A percentile compares a stretch with the other conserved stretches of the same genome.
Conservation (phyloP, 306 rosid genomes). For the Cucumis hystrix region DNA sequence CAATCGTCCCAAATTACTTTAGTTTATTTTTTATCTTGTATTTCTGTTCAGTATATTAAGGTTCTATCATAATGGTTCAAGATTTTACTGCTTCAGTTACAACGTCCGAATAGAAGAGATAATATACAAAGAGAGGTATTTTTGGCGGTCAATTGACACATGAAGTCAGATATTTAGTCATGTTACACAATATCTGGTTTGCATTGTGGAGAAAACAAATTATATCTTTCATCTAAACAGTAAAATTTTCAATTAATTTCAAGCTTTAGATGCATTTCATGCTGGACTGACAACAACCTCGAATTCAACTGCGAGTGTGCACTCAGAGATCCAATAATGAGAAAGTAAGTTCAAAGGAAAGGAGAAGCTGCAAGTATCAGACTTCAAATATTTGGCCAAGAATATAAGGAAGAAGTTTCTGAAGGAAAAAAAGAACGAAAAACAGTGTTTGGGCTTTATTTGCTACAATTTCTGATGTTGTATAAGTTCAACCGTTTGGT, state of each 20-base stretch:
- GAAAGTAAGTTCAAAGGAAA: not conserved
- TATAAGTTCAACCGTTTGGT: not conserved
- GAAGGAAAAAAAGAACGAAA: not conserved
- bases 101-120: not conserved
- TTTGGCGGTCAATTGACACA: not conserved
- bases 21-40: too few species aligned
- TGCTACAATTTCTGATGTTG: not conserved
- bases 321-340: not conserved
- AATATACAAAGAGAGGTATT: not conserved
- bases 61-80: not conserved
- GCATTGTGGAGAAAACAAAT: not conserved
- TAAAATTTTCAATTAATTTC: not conserved
- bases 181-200: not conserved
- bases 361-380: not conserved
- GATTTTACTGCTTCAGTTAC: not conserved
- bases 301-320: not conserved
- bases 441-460: not conserved
- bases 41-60: too few species aligned
- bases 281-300: not conserved
- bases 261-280: not conserved
- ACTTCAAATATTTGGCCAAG: not conserved
- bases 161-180: not conserved
- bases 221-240: not conserved
- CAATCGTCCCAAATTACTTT: too few species aligned
- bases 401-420: not conserved